Conservation (phyloP, 78 protist genomes). For the Guillardia theta region DNA sequence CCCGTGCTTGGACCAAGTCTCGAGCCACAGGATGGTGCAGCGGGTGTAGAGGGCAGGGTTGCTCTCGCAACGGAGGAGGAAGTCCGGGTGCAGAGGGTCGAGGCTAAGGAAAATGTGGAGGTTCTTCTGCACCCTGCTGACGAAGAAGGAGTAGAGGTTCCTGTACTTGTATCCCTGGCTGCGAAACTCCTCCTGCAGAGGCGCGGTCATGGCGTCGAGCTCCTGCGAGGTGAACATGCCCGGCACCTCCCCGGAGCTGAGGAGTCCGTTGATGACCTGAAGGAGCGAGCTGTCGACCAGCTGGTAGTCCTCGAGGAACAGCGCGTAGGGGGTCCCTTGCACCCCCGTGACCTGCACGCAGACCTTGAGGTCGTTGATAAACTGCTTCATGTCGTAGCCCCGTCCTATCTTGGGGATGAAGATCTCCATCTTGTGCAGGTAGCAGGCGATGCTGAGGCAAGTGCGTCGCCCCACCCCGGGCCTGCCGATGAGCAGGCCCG, state of each 20-base stretch:
- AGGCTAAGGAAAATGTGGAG: conserved; percentile 70
- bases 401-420: conserved; percentile 53
- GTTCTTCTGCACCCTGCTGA: conserved; percentile 48
- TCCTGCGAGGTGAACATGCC: conserved; percentile 84
- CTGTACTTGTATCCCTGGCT: conserved; percentile 49
- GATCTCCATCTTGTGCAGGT: conserved; percentile 48
- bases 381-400: conserved; percentile 50
- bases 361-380: conserved; percentile 62
- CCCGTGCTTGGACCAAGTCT: conserved; percentile 47
- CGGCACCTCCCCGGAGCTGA: conserved; percentile 82
- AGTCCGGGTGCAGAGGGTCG: conserved; percentile 64
- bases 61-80: conserved; percentile 55
- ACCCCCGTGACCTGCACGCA: conserved; percentile 66
- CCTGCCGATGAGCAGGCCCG: conserved; percentile 69
- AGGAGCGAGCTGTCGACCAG: conserved; percentile 52
- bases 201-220: conserved; percentile 66
- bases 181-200: conserved; percentile 55
- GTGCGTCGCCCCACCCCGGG: conserved; percentile 77
- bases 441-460: conserved; percentile 47
- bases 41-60: conserved; percentile 84
- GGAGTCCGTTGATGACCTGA: conserved; percentile 74
- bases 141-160: conserved; percentile 57
- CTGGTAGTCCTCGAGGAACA: conserved; percentile 81
- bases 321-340: conserved; percentile 41
- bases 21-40: conserved; percentile 68